Evolutionary conservation across 2,329 filamentous ascomycete genomes (phyloP), one percentile per base, ranked within the genome.

Genomic region (Pseudogymnoascus sp.): DNA sequence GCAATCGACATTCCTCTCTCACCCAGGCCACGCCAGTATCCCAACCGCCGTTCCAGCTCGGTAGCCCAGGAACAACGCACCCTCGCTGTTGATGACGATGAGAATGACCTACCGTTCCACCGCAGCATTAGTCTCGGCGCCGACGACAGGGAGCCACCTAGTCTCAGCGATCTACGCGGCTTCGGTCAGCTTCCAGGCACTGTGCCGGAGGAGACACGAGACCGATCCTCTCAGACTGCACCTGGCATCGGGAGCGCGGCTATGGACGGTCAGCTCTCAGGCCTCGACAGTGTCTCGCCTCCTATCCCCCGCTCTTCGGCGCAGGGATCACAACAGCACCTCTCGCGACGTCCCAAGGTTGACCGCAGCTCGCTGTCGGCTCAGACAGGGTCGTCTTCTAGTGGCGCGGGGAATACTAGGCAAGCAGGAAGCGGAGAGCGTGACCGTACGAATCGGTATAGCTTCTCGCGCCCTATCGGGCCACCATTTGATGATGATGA

Each of bases 1-100:
- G 87, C 87, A 1, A 90, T 90, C 60, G 86, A 89, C 64, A 91
- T 91, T 41, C 88, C 88, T 0, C 77, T 86, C 1, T 90, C 87
- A 0, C 88, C 88, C 3, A 80, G 87, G 58, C 77, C 79, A 65
- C 74, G 76, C 30, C 77, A 76, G 30, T 77, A 77, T 2, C 78
- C 82, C 64, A 78, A 77, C 50, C 77, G 88, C 60, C 78, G 87
- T n/a, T 84, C 87, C 1, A 89, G 85, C 71, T 90, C 87, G 2
- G 86, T 84, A 6, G 85, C 83, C 2, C 85, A 87, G 65, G 83
- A 86, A 67, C 81, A 82, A 54, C 78, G 84, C 34, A 74, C 77
- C 8, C 64, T 78, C 25, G 73, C 72, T 8, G 81, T 85, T 22
- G 80, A 86, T 2, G 86, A 87, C 6, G 83, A 86, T 6, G 74